phyloP scores from a whole-genome alignment of 192 early-diverging fungal species.

The Jimgerdemannia lactiflua region DNA sequence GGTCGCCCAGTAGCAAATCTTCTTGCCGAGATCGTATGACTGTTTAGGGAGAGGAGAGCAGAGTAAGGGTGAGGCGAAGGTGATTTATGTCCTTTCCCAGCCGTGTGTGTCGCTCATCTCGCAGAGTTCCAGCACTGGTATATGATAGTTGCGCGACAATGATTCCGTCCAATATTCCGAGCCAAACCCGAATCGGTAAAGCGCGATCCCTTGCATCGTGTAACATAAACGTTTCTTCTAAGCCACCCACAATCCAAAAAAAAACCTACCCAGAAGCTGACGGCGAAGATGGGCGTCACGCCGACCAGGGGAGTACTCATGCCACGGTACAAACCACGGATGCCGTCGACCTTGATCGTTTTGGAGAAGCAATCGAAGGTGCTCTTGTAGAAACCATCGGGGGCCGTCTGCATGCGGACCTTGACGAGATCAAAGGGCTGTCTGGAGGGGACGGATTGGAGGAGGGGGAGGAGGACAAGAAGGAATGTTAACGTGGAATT shows the following conservation, averaged over 20 bases:
- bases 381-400: slow-evolving; percentile 72
- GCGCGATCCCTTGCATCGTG: no score
- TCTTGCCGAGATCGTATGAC: slow-evolving; percentile 77
- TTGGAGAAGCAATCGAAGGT: slow-evolving; percentile 90
- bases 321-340: slow-evolving; percentile 92
- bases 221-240: no score
- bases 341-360: slow-evolving; percentile 87
- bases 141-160: no score
- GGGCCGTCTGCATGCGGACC: slow-evolving; percentile 92
- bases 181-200: no score
- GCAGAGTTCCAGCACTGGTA: no score
- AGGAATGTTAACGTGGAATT: neutral
- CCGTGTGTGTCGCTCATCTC: no score
- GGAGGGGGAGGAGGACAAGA: neutral
- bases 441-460: slow-evolving; percentile 22
- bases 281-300: slow-evolving; percentile 95
- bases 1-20: slow-evolving; percentile 55
- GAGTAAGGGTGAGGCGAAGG: no score
- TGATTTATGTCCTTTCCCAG: no score
- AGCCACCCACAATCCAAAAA: neutral
- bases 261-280: slow-evolving; percentile 88
- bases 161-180: neutral
- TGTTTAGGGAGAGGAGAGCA: slow-evolving; percentile 15
- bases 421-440: slow-evolving; percentile 91
- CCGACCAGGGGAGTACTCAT: slow-evolving; percentile 92